Evolutionary conservation across 1,284 basidiomycete species (phyloP).

Genomic region (Mycosarcoma maydis): DNA sequence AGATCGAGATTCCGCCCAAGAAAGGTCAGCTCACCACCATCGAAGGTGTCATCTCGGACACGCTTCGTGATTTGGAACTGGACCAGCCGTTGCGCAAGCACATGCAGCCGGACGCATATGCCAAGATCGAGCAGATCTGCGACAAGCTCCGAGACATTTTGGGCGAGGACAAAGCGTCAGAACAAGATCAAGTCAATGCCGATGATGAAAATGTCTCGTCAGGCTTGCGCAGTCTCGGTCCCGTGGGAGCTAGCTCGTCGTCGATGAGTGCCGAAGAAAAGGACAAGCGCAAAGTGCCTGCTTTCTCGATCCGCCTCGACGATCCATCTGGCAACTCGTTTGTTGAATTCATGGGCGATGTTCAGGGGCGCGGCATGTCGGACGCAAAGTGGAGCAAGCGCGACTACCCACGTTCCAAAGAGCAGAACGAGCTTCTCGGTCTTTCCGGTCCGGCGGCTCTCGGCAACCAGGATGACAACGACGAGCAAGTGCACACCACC

Average conservation of each 20-base stretch:
- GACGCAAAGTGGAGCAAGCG: conserved; percentile 93
- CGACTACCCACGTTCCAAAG: conserved; percentile 81
- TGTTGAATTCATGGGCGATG: conserved; percentile 65
- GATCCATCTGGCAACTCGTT: conserved; percentile 97
- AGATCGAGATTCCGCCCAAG: conserved; percentile 84
- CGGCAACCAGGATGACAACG: conserved; percentile 67
- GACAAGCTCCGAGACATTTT: conserved; percentile 77
- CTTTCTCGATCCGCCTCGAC: conserved; percentile 87
- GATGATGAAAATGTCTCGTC: conserved; percentile 64
- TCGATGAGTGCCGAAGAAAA: conserved; percentile 36
- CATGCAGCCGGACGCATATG: conserved; percentile 79
- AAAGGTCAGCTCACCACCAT: conserved; percentile 94
- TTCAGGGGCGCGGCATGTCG: conserved; percentile 70
- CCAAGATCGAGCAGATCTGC: conserved; percentile 82
- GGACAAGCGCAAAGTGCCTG: conserved; percentile 72
- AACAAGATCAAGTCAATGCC: conserved; percentile 57
- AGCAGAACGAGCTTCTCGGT: conserved; percentile 86
- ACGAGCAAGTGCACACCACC: conserved; percentile 59
- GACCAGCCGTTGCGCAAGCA: conserved; percentile 88
- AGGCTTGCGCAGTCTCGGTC: conserved; percentile 34
- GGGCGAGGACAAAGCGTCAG: conserved; percentile 71
- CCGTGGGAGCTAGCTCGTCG: conserved; percentile 29
- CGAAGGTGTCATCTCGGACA: conserved; percentile 89
- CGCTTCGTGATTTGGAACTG: conserved; percentile 80
- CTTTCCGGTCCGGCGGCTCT: conserved; percentile 69